Evolutionary conservation across 129 eudicot genomes (phyloP).

Genomic region (Kitagawia praeruptora): DNA sequence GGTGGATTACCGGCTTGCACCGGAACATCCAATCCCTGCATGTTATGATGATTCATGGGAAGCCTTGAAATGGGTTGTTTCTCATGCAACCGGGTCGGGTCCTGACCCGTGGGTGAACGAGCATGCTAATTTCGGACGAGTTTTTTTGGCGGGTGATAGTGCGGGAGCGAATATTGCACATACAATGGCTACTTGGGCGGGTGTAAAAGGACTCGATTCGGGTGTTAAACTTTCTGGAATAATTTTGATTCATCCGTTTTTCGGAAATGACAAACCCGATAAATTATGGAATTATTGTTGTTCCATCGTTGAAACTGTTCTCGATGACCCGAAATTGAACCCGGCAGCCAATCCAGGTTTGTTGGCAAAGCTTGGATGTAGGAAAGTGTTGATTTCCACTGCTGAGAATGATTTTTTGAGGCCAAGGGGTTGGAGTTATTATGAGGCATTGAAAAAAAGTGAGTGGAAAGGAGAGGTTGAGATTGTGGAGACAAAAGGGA

Average conservation of each 20-base stretch:
- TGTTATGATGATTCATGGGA: conserved; percentile 47
- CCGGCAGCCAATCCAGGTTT: conserved; percentile 36
- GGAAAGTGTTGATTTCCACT: conserved; percentile 36
- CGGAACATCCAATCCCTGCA: conserved; percentile 31
- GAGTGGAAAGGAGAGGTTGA: conserved; percentile 45
- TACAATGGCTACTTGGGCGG: conserved; percentile 29
- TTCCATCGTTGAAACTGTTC: conserved; percentile 31
- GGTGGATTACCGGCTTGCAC: conserved; percentile 42
- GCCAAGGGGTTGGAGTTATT: conserved; percentile 35
- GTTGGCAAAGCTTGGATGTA: conserved; percentile 27
- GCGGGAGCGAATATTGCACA: conserved; percentile 55
- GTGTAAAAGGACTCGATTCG: conserved; percentile 8
- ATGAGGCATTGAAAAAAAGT: conserved; percentile 42
- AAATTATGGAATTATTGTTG: conserved; percentile 38
- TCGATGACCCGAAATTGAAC: conserved; percentile 39
- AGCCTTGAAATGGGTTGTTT: conserved; percentile 39
- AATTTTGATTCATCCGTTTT: conserved; percentile 42
- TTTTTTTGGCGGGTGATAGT: conserved; percentile 55
- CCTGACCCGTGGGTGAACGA: conserved; percentile 45
- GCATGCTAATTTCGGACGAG: conserved; percentile 35
- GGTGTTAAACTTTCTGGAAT: conserved; percentile 38
- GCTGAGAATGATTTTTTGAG: conserved; percentile 43
- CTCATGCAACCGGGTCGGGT: conserved; percentile 29
- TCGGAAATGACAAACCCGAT: conserved; percentile 27
- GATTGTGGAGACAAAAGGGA: conserved; percentile 35